A percentile compares a stretch with the other conserved stretches of the same genome.
phyloP scores from a whole-genome alignment of 2,329 filamentous ascomycete species.

The Fusarium duplospermum region DNA sequence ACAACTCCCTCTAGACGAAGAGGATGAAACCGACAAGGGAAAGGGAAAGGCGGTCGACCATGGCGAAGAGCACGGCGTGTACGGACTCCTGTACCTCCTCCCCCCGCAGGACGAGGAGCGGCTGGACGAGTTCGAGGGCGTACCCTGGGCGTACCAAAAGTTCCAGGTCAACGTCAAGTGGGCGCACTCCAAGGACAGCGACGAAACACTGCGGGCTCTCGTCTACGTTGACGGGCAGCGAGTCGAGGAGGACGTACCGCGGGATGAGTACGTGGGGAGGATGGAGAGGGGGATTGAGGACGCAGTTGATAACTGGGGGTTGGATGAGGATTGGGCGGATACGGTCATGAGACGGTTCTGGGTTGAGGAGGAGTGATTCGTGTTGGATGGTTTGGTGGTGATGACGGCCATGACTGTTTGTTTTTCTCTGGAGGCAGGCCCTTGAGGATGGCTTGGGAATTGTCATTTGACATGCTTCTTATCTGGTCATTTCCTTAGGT shows the following conservation, averaged over 20 bases:
- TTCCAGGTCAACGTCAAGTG: constrained; percentile 48
- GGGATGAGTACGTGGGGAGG: constrained; percentile 69
- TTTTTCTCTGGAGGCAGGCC: background rate
- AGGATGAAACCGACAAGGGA: background rate
- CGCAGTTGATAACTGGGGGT: constrained; percentile 62
- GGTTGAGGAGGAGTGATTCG: constrained; percentile 21
- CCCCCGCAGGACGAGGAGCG: constrained; percentile 59
- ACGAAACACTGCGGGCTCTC: constrained; percentile 55
- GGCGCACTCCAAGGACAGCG: constrained; percentile 39
- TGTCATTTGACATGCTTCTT: background rate
- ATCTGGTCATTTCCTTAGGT: background rate
- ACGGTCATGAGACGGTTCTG: constrained; percentile 63
- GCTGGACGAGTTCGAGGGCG: constrained; percentile 71
- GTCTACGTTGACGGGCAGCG: constrained; percentile 69
- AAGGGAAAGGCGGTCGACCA: constrained; percentile 11
- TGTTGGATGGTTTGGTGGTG: background rate
- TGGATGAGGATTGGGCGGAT: constrained; percentile 67
- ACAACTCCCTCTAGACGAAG: constrained; percentile 29
- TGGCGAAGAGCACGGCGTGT: constrained; percentile 56
- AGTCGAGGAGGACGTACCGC: constrained; percentile 54
- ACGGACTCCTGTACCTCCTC: constrained; percentile 68
- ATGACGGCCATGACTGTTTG: background rate
- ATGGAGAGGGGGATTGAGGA: constrained; percentile 74
- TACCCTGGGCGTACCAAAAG: constrained; percentile 72
- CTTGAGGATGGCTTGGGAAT: background rate